Base-by-base conservation (phyloP, 352 stramenopile genomes). In the Phytophthora macrochlamydospora region DNA sequence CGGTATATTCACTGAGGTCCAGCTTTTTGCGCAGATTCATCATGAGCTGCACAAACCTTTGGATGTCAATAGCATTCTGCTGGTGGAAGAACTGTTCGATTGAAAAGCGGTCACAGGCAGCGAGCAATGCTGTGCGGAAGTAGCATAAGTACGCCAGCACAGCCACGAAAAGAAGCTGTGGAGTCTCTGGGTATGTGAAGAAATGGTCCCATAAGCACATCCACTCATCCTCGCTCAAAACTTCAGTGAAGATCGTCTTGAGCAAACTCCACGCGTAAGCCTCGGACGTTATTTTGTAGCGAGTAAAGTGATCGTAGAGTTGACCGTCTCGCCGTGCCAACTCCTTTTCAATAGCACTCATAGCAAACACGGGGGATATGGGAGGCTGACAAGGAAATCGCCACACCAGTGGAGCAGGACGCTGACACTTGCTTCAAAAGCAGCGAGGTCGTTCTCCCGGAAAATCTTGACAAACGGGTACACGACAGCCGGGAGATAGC, bases 381-480 rank as follows among this genome's bases (percentile, higher is more conserved):
- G 90, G 29, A 97, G 86, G 50, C 73, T 93, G 3, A 88, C 67
- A 9, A 98, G 77, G 43, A 93, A 97, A 52, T 87, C 78, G 1
- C 74, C 67, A 48, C 89, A 94, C 82, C 85, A 97, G 50, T 96
- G 83, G 13, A 97, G 74, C n/a, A 98, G 59, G 5, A 98, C 73
- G 28, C 79, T 84, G 42, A 97, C 42, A 33, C 87, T 88, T 14
- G 87, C 78, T 81, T 98, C 93, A 62, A 98, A 98, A 24, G 90
- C 91, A 7, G 88, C 90, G 24, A 98, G 60, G 31, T 97, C 91
- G 50, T 97, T 95, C 40, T 91, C 79, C 0, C 74, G 78, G 54
- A 94, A 96, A 11, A 95, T 79, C 51, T 93, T 92, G 52, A 97
- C 73, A 60, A 98, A 97, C 18, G 92, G 91, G 67, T 96, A 97